phyloP scores from a whole-genome alignment of 1,284 basidiomycete genomes.

The Mycocalia duriaeana region DNA sequence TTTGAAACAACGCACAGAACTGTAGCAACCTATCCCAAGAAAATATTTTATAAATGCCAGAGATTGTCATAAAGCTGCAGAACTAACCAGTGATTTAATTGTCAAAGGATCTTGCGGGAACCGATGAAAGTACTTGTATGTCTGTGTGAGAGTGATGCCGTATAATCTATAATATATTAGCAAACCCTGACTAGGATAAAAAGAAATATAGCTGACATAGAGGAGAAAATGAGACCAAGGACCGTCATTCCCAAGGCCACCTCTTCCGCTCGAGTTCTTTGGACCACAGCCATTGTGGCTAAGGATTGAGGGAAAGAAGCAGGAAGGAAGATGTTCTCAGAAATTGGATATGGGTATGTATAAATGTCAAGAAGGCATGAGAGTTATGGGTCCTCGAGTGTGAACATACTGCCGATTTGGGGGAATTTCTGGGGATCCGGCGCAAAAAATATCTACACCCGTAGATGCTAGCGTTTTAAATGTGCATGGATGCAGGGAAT shows the following conservation, averaged over 20 bases:
- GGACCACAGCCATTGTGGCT: neutral
- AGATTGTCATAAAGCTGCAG: neutral
- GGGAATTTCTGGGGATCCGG: too few relatives aligned
- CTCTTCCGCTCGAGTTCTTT: conserved; percentile 18
- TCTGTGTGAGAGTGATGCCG: conserved; percentile 25
- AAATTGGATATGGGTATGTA: too few relatives aligned
- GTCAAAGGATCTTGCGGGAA: conserved; percentile 22
- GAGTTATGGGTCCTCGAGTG: too few relatives aligned
- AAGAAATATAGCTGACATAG: conserved; percentile 20
- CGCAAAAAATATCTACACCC: too few relatives aligned
- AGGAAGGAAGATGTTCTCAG: too few relatives aligned
- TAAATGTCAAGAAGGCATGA: too few relatives aligned
- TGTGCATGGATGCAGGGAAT: too few relatives aligned
- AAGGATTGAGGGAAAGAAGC: too few relatives aligned
- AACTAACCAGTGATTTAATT: conserved; percentile 24
- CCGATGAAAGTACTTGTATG: conserved; percentile 26
- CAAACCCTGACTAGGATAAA: neutral
- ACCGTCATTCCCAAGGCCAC: conserved; percentile 27
- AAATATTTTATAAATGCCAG: neutral
- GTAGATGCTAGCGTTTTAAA: too few relatives aligned
- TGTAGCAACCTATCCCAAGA: conserved; percentile 19
- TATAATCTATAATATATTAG: conserved; percentile 18
- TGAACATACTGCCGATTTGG: too few relatives aligned
- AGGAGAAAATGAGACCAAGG: conserved; percentile 25
- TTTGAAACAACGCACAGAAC: conserved; percentile 18